Conservation (phyloP, 2,329 filamentous ascomycete genomes). For the Ceratocystis papillata region DNA sequence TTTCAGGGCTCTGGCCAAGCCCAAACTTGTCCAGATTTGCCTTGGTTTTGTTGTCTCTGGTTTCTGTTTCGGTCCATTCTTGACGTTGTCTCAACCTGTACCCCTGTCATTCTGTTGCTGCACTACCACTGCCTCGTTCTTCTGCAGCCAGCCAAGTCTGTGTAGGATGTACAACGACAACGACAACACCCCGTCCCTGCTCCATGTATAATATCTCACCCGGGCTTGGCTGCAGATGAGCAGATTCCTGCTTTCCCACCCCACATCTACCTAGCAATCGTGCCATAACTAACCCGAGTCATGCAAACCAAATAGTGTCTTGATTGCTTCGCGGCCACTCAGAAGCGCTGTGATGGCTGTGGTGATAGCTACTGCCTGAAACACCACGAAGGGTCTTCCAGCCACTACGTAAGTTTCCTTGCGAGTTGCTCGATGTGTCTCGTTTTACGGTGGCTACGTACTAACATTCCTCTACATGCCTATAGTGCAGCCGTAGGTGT, state of each 20-base stretch:
- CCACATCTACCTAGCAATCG: neutral
- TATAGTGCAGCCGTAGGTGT: constrained; percentile 7
- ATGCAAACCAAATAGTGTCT: constrained; percentile 47
- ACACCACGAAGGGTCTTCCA: constrained; percentile 71
- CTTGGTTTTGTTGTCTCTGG: neutral
- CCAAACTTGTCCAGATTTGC: neutral
- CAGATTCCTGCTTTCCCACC: neutral
- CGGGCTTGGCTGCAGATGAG: constrained; percentile 1
- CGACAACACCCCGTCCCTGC: neutral
- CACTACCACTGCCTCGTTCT: neutral
- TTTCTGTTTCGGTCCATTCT: neutral
- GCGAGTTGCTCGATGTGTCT: neutral
- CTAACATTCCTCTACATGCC: neutral
- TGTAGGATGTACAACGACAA: neutral
- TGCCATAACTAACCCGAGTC: constrained; percentile 11
- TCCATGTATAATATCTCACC: neutral
- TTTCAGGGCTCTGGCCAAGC: no score
- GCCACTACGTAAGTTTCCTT: constrained; percentile 41
- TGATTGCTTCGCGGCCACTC: constrained; percentile 60
- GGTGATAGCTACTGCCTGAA: constrained; percentile 70
- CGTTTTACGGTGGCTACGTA: neutral
- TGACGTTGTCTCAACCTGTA: neutral
- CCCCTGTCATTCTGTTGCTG: neutral
- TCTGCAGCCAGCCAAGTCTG: neutral
- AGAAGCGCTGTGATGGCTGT: constrained; percentile 61